phyloP scores from a whole-genome alignment of 495 filamentous ascomycete genomes.

The Penicillium antarcticum region DNA sequence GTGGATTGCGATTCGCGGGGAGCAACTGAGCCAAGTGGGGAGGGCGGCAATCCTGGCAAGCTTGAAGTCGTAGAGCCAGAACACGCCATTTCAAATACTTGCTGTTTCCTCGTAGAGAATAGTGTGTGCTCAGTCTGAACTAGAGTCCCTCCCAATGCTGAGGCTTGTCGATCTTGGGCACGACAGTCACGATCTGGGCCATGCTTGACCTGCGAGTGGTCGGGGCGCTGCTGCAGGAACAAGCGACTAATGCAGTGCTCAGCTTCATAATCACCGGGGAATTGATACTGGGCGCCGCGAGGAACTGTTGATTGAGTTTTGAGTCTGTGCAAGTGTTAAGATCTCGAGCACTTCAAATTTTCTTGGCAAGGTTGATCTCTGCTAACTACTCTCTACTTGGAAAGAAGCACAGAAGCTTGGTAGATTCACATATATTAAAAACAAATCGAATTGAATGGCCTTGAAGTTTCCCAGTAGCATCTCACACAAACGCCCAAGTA shows the following conservation, averaged over 20 bases:
- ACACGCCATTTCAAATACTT: too few species aligned
- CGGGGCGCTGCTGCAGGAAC: slow-evolving; percentile 25
- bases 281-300: neutral
- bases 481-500: slow-evolving; percentile 22
- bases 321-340: neutral
- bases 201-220: slow-evolving; percentile 15
- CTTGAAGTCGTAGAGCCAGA: too few species aligned
- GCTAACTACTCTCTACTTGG: neutral
- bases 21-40: slow-evolving; percentile 12
- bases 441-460: slow-evolving; percentile 11
- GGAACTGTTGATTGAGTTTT: neutral
- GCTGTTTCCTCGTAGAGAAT: neutral
- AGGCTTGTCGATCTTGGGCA: slow-evolving; percentile 18
- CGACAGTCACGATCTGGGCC: slow-evolving; percentile 10
- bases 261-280: slow-evolving; percentile 15
- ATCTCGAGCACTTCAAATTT: neutral
- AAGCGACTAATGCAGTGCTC: slow-evolving; percentile 28
- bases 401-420: neutral
- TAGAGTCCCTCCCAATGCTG: neutral
- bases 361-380: too few species aligned
- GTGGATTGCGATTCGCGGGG: slow-evolving; percentile 13
- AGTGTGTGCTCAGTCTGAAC: neutral
- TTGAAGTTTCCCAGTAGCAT: slow-evolving; percentile 10
- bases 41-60: slow-evolving; percentile 13
- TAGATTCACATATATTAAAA: slow-evolving; percentile 7